A percentile compares a stretch with the other conserved stretches of the same genome.
Evolutionary conservation across 2,329 filamentous ascomycete species (phyloP).

Genomic region (Myriosclerotinia duriaeana): DNA sequence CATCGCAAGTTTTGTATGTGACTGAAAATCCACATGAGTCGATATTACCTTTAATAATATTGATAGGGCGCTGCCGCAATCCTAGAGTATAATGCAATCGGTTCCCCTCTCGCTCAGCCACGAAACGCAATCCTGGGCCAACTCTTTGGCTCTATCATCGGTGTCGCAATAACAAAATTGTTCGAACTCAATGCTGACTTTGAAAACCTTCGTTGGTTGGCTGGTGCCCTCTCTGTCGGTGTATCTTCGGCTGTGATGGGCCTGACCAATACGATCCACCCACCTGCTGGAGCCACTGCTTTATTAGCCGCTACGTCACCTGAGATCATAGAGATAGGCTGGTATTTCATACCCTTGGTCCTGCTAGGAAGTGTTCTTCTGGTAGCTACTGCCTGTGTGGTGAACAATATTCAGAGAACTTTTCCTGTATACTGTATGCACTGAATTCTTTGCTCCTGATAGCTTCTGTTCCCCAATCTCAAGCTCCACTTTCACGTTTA

Average conservation of each 20-base stretch:
- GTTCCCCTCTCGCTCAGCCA: slow-evolving; percentile 71
- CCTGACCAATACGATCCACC: slow-evolving; percentile 70
- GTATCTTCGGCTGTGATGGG: slow-evolving; percentile 64
- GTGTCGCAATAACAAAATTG: slow-evolving; percentile 62
- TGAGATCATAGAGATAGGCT: slow-evolving; percentile 58
- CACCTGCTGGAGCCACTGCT: slow-evolving; percentile 72
- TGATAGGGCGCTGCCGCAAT: slow-evolving; percentile 65
- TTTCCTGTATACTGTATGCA: slow-evolving; percentile 61
- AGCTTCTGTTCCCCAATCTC: too few species aligned
- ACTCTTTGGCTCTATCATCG: slow-evolving; percentile 59
- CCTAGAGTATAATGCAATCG: slow-evolving; percentile 70
- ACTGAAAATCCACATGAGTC: neutral
- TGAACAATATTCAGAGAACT: slow-evolving; percentile 65
- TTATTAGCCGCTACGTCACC: slow-evolving; percentile 64
- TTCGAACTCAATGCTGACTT: slow-evolving; percentile 53
- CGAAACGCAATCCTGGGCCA: slow-evolving; percentile 70
- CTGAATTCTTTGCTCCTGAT: too few species aligned
- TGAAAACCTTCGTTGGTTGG: slow-evolving; percentile 60
- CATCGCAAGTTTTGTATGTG: slow-evolving; percentile 70
- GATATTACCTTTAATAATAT: slow-evolving; percentile 10
- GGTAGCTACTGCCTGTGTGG: slow-evolving; percentile 58
- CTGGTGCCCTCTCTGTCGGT: slow-evolving; percentile 64
- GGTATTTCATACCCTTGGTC: slow-evolving; percentile 65
- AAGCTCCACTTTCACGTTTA: too few species aligned
- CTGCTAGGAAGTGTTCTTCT: slow-evolving; percentile 61